Percentiles rank a stretch among this genome's conserved stretches.
Evolutionary conservation across 768 basidiomycete species (phyloP).

Genomic region (Lentinus brumalis): DNA sequence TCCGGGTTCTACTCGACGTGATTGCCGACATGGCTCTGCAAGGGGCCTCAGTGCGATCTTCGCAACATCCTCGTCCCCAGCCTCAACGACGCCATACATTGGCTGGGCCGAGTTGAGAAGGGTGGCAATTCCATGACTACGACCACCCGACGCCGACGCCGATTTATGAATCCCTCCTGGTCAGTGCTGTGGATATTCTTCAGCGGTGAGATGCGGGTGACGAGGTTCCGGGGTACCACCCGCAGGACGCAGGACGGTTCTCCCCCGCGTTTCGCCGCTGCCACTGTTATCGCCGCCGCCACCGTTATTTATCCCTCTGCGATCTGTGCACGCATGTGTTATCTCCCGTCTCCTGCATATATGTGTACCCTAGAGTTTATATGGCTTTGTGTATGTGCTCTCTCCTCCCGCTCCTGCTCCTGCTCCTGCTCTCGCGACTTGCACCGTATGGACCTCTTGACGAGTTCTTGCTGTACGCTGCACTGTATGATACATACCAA

Average conservation of each 20-base stretch:
- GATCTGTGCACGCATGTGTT: not conserved
- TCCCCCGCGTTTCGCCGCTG: not conserved
- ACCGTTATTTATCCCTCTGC: not conserved
- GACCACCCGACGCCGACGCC: no score
- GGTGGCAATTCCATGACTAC: no score
- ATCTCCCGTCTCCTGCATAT: not conserved
- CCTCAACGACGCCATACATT: no score
- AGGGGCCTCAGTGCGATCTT: not conserved
- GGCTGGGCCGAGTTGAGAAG: no score
- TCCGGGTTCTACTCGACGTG: slow-evolving; percentile 35
- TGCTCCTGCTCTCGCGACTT: not conserved
- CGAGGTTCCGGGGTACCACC: no score
- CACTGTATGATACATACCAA: no score
- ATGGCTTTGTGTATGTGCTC: not conserved
- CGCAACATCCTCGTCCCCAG: no score
- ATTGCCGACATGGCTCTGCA: slow-evolving; percentile 2
- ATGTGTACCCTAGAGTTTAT: not conserved
- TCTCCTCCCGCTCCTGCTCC: not conserved
- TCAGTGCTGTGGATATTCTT: no score
- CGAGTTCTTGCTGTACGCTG: no score
- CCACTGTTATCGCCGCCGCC: not conserved
- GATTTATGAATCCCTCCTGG: no score
- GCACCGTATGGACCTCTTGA: not conserved
- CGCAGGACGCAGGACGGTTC: not conserved
- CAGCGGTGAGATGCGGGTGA: no score